Percentiles rank a stretch among this genome's conserved stretches.
Evolutionary conservation across 345 rosid species (phyloP).

Genomic region (Citrus glauca): DNA sequence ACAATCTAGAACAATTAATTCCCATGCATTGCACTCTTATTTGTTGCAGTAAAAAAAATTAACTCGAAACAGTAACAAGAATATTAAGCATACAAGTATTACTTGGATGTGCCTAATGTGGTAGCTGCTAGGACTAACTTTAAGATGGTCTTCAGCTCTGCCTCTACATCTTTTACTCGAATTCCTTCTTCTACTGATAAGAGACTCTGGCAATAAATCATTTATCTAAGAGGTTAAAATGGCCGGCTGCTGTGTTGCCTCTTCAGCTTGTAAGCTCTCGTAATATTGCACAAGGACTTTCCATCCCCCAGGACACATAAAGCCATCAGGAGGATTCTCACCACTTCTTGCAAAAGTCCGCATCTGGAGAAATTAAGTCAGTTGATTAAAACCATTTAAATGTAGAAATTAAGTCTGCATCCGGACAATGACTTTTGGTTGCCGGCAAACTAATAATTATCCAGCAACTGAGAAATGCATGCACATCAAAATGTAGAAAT

Average conservation of each 20-base stretch:
- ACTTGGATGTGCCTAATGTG: neutral
- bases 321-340: constrained; percentile 93
- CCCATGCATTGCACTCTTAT: neutral
- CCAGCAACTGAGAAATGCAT: neutral
- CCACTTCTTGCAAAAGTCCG: constrained; percentile 75
- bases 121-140: neutral
- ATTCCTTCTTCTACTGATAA: neutral
- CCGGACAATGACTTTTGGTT: neutral
- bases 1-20: neutral
- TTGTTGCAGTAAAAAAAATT: neutral
- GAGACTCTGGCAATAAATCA: neutral
- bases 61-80: neutral
- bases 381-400: neutral
- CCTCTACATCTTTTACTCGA: neutral
- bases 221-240: constrained; percentile 30
- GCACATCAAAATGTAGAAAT: neutral
- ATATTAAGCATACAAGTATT: neutral
- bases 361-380: constrained; percentile 49
- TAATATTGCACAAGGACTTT: constrained; percentile 83
- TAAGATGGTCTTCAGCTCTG: neutral
- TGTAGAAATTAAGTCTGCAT: too few relatives aligned
- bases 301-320: constrained; percentile 97
- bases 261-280: constrained; percentile 60
- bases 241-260: constrained; percentile 36
- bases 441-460: neutral